Conservation (phyloP, 2,329 filamentous ascomycete species). For the Huntiella bhutanensis region DNA sequence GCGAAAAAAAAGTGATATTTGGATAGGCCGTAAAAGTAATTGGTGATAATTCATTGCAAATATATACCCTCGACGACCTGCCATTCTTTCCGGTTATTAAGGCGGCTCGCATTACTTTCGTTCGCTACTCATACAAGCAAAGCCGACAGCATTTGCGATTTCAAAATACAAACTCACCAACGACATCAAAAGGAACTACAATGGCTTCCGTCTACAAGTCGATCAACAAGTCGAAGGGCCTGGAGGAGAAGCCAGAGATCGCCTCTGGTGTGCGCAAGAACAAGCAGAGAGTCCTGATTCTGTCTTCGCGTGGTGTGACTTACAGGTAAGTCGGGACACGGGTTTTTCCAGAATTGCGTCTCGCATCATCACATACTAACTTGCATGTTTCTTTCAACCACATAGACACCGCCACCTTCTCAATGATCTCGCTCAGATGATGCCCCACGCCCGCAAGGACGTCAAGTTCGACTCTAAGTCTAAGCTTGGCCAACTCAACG, state of each 20-base stretch:
- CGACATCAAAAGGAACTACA: slow-evolving; percentile 11
- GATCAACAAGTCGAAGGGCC: slow-evolving; percentile 39
- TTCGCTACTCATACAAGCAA: too few relatives aligned
- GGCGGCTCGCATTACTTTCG: too few relatives aligned
- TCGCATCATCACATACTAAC: background rate
- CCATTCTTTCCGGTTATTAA: background rate
- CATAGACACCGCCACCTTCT: slow-evolving; percentile 77
- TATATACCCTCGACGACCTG: background rate
- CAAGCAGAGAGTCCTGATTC: slow-evolving; percentile 65
- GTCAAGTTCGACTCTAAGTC: slow-evolving; percentile 95
- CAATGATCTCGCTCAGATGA: slow-evolving; percentile 69
- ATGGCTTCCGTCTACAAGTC: slow-evolving; percentile 65
- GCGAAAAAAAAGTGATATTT: slow-evolving; percentile 8
- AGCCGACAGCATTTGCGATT: too few relatives aligned
- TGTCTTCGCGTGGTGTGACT: slow-evolving; percentile 84
- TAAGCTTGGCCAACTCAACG: slow-evolving; percentile 65
- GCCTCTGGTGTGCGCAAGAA: slow-evolving; percentile 38
- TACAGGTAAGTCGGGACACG: slow-evolving; percentile 39
- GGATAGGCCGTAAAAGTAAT: background rate
- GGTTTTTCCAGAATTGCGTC: background rate
- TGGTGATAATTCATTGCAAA: too few relatives aligned
- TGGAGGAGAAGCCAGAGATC: slow-evolving; percentile 26
- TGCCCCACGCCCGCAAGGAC: slow-evolving; percentile 86
- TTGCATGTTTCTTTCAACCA: background rate
- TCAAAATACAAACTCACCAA: background rate